These are phyloP conservation scores for Coelastrella sp. DNA, from an alignment of 139 green algal species.

Conservation along the genomic window DNA sequence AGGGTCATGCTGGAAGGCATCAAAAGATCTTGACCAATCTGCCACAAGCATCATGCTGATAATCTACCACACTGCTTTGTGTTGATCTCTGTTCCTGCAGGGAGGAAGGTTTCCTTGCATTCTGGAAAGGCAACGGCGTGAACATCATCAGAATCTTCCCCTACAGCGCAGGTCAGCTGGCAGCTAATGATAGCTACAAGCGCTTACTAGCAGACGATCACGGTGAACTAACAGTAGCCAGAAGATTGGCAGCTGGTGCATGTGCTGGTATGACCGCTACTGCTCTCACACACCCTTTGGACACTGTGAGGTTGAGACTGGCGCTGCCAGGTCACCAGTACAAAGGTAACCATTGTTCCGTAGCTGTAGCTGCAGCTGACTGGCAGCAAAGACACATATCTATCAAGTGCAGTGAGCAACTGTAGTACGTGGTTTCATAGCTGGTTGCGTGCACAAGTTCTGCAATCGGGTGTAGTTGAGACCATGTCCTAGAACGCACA, in stretches of 20 bases:
- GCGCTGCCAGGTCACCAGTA: slow-evolving; percentile 87
- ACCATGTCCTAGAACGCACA: too few species aligned
- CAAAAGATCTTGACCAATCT: too few species aligned
- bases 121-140: slow-evolving; percentile 95
- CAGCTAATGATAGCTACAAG: slow-evolving; percentile 90
- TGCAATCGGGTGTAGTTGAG: background rate
- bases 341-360: slow-evolving; percentile 58
- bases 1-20: too few species aligned
- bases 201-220: slow-evolving; percentile 65
- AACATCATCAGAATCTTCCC: slow-evolving; percentile 96
- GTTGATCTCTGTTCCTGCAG: slow-evolving; percentile 31
- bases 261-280: slow-evolving; percentile 96
- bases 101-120: slow-evolving; percentile 90
- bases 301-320: slow-evolving; percentile 89
- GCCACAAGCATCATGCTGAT: too few species aligned
- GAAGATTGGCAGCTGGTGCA: slow-evolving; percentile 83
- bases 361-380: background rate
- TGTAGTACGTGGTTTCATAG: too few species aligned
- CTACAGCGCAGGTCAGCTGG: slow-evolving; percentile 87
- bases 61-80: background rate
- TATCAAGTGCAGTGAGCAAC: too few species aligned
- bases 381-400: background rate
- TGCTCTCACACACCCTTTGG: slow-evolving; percentile 94
- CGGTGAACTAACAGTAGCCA: slow-evolving; percentile 75
- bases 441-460: background rate